Evolutionary conservation across 805 yeast species (phyloP).

Genomic region (Komagataella phaffii): DNA sequence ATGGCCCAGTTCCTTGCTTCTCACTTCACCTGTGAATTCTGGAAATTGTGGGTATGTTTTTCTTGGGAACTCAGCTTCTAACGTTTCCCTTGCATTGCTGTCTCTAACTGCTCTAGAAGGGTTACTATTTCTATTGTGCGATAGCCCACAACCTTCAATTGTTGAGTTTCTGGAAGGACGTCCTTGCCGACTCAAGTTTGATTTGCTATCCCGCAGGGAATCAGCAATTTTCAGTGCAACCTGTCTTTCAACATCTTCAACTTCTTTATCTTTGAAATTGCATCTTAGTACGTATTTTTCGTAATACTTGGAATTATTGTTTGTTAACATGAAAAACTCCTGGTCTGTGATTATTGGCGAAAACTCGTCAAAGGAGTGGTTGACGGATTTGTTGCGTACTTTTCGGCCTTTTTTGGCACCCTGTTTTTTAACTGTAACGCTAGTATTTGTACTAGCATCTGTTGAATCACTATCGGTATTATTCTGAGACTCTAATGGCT

Average conservation of each 20-base stretch:
- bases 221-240: not conserved
- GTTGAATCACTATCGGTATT: not conserved
- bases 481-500: not conserved
- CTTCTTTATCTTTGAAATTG: slow-evolving; percentile 8
- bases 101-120: not conserved
- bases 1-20: not conserved
- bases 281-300: slow-evolving; percentile 8
- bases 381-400: not conserved
- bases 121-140: not conserved
- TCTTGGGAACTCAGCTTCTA: not conserved
- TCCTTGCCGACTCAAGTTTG: not conserved
- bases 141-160: not conserved
- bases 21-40: not conserved
- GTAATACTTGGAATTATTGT: slow-evolving; percentile 12
- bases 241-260: slow-evolving; percentile 3
- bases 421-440: not conserved
- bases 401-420: not conserved
- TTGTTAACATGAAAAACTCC: slow-evolving; percentile 19
- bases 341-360: slow-evolving; percentile 16
- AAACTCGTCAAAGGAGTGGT: slow-evolving; percentile 13
- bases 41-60: not conserved
- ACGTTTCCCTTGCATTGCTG: not conserved
- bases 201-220: not conserved
- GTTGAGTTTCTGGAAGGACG: not conserved
- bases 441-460: not conserved